Evolutionary conservation across 441 rosid species (phyloP).

Genomic region (Adansonia grandidieri): DNA sequence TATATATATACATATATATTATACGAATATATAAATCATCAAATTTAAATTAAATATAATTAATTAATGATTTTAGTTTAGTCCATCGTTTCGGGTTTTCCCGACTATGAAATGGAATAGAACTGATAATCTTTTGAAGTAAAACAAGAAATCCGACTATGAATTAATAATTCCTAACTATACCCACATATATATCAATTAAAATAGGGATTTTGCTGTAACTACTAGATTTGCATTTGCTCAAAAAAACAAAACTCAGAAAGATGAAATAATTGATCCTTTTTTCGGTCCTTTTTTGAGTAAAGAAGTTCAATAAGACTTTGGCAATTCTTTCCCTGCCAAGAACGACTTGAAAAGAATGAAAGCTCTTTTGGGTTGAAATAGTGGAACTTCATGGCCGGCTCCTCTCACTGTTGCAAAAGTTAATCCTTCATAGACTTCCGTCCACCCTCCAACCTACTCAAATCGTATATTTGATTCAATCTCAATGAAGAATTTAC

Average conservation of each 20-base stretch:
- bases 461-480: background rate
- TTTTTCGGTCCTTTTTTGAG: too few relatives aligned
- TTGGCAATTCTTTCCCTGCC: constrained; percentile 12
- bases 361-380: constrained; percentile 63
- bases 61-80: too few relatives aligned
- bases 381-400: constrained; percentile 80
- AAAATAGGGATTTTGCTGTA: constrained; percentile 18
- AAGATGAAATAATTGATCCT: too few relatives aligned
- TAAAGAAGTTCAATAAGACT: background rate
- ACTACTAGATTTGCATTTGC: constrained; percentile 9
- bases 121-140: background rate
- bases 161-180: constrained; percentile 34
- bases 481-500: too few relatives aligned
- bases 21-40: too few relatives aligned
- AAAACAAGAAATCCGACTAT: background rate
- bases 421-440: constrained; percentile 69
- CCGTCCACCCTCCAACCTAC: constrained; percentile 90
- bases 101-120: background rate
- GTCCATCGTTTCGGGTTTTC: too few relatives aligned
- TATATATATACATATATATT: too few relatives aligned
- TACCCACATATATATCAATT: constrained; percentile 26
- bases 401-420: constrained; percentile 88
- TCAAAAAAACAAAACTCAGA: too few relatives aligned
- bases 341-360: constrained; percentile 23
- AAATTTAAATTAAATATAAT: too few relatives aligned